Percentiles rank a stretch among this genome's conserved stretches.
These are phyloP conservation scores for Lichtheimia ornata DNA, from an alignment of 371 early-diverging fungal genomes.

Conservation along the genomic window DNA sequence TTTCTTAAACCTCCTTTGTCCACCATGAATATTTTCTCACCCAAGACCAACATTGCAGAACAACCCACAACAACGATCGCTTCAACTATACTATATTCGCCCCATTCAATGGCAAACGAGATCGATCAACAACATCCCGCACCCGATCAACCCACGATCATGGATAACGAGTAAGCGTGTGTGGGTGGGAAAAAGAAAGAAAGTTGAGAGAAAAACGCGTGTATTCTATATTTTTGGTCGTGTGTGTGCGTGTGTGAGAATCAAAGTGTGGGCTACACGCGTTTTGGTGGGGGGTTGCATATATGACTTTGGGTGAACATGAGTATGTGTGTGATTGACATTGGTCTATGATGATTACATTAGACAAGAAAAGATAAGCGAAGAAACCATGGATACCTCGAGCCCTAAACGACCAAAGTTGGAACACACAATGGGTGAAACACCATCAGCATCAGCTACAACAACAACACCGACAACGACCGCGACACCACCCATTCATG, in stretches of 20 bases:
- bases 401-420: background rate
- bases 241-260: background rate
- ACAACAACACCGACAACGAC: background rate
- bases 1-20: background rate
- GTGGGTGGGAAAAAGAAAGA: slow-evolving; percentile 1
- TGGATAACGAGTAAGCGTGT: slow-evolving; percentile 12
- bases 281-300: background rate
- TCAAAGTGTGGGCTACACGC: background rate
- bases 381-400: background rate
- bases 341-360: background rate
- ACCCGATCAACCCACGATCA: background rate
- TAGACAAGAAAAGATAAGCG: slow-evolving; percentile 8
- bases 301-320: no score
- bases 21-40: background rate
- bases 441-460: background rate
- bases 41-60: background rate
- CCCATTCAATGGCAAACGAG: slow-evolving; percentile 15
- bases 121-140: slow-evolving; percentile 14
- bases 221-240: background rate
- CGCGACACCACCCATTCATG: background rate
- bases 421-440: background rate
- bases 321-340: no score
- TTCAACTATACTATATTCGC: background rate
- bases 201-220: slow-evolving; percentile 1
- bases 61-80: background rate